A percentile compares a stretch with the other conserved stretches of the same genome.
These are phyloP conservation scores for Porphyrellus sp. DNA, from an alignment of 1,284 basidiomycete species.

Conservation along the genomic window DNA sequence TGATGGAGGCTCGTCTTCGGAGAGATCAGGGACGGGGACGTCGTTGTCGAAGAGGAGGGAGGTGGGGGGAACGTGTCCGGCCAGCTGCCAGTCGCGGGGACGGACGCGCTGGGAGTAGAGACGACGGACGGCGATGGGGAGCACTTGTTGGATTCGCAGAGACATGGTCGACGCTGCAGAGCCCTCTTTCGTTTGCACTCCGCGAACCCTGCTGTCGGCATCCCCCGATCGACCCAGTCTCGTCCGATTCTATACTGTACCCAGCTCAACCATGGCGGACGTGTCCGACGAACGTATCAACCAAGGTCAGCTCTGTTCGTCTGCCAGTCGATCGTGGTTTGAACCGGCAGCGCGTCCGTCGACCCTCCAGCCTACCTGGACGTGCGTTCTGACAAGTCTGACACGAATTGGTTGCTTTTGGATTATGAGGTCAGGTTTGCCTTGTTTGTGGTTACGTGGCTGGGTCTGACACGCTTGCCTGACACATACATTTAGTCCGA, in stretches of 20 bases:
- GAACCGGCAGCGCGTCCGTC: conserved; percentile 11
- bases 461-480: conserved; percentile 14
- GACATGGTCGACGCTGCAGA: conserved; percentile 4
- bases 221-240: conserved; percentile 15
- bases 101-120: conserved; percentile 26
- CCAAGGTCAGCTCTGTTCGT: conserved; percentile 55
- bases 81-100: conserved; percentile 47
- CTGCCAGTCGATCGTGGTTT: conserved; percentile 13
- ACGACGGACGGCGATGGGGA: conserved; percentile 21
- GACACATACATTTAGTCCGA: conserved; percentile 51
- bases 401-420: conserved; percentile 82
- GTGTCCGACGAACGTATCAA: conserved; percentile 73
- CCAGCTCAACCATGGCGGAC: conserved; percentile 65
- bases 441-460: conserved; percentile 1
- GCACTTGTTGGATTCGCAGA: conserved; percentile 16
- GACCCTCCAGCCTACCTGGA: conserved; percentile 73
- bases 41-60: conserved; percentile 50
- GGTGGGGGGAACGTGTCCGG: conserved; percentile 46
- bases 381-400: conserved; percentile 77
- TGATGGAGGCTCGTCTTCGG: conserved; percentile 48
- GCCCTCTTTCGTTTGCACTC: conserved; percentile 21
- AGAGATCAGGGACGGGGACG: conserved; percentile 42
- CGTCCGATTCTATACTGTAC: not conserved
- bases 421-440: conserved; percentile 70
- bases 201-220: conserved; percentile 28